phyloP scores from a whole-genome alignment of 2,329 filamentous ascomycete species.

The Nemania sp. region DNA sequence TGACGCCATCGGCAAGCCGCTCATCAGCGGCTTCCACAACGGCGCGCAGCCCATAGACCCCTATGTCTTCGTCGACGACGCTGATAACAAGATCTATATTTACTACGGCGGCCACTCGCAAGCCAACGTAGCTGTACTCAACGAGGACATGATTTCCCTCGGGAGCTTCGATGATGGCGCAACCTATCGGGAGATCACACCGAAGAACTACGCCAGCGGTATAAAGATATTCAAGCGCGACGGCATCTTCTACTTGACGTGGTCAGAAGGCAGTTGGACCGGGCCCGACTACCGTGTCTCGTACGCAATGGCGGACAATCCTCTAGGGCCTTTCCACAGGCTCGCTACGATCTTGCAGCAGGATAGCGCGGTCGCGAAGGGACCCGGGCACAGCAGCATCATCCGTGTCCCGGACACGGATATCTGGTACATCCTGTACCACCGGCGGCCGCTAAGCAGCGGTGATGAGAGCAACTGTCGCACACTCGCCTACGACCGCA shows the following conservation, averaged over 20 bases:
- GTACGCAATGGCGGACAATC: constrained; percentile 47
- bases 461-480: constrained; percentile 48
- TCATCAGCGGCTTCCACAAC: constrained; percentile 49
- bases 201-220: constrained; percentile 48
- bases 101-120: constrained; percentile 51
- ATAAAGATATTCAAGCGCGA: constrained; percentile 48
- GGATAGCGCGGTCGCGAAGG: constrained; percentile 40
- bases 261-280: constrained; percentile 50
- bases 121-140: constrained; percentile 47
- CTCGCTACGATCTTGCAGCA: constrained; percentile 44
- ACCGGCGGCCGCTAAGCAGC: constrained; percentile 50
- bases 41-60: constrained; percentile 54
- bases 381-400: constrained; percentile 48
- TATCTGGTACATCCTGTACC: constrained; percentile 52
- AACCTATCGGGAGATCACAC: constrained; percentile 51
- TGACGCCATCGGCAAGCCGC: constrained; percentile 47
- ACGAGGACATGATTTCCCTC: constrained; percentile 48
- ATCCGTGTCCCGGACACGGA: constrained; percentile 44
- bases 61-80: constrained; percentile 49
- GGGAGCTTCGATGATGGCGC: constrained; percentile 47
- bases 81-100: constrained; percentile 45
- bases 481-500: constrained; percentile 51
- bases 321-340: constrained; percentile 48
- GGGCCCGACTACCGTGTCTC: constrained; percentile 50
- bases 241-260: constrained; percentile 50